Evolutionary conservation across 441 rosid genomes (phyloP).

Genomic region (Brassica balearica): DNA sequence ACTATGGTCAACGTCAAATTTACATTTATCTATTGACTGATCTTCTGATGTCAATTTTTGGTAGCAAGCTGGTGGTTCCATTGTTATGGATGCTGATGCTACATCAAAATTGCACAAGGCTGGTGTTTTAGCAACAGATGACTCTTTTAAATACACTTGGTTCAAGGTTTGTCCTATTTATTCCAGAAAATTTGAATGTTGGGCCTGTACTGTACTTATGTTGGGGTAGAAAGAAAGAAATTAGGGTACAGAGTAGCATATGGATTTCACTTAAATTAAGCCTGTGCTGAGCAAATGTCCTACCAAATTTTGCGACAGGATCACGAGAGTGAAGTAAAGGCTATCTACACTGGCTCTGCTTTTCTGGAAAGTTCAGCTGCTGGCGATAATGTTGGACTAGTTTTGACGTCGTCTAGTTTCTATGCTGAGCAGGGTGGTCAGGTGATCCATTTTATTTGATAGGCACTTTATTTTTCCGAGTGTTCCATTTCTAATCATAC

Average conservation of each 20-base stretch:
- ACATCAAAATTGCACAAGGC: conserved; percentile 79
- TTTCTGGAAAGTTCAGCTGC: conserved; percentile 61
- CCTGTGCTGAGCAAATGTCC: background rate
- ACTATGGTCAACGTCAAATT: conserved; percentile 7
- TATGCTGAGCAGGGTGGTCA: conserved; percentile 99
- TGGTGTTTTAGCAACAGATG: conserved; percentile 74
- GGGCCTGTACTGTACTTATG: background rate
- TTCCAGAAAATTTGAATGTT: conserved; percentile 4
- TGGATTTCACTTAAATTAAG: background rate
- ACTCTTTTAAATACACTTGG: conserved; percentile 85
- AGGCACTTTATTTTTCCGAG: background rate
- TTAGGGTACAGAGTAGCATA: background rate
- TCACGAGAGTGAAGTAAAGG: conserved; percentile 74
- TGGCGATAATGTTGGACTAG: conserved; percentile 73
- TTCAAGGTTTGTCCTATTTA: conserved; percentile 60
- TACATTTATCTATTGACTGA: conserved; percentile 4
- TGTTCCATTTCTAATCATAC: conserved; percentile 13
- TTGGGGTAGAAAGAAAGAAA: background rate
- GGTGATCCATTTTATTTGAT: conserved; percentile 51
- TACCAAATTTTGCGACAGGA: conserved; percentile 53
- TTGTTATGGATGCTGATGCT: conserved; percentile 96
- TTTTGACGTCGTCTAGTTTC: conserved; percentile 85
- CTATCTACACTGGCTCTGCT: conserved; percentile 84
- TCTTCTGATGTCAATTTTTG: conserved; percentile 38
- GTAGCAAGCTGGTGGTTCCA: conserved; percentile 92